These are phyloP conservation scores for Schizonepeta tenuifolia DNA, from an alignment of 257 asterid genomes.

Conservation along the genomic window DNA sequence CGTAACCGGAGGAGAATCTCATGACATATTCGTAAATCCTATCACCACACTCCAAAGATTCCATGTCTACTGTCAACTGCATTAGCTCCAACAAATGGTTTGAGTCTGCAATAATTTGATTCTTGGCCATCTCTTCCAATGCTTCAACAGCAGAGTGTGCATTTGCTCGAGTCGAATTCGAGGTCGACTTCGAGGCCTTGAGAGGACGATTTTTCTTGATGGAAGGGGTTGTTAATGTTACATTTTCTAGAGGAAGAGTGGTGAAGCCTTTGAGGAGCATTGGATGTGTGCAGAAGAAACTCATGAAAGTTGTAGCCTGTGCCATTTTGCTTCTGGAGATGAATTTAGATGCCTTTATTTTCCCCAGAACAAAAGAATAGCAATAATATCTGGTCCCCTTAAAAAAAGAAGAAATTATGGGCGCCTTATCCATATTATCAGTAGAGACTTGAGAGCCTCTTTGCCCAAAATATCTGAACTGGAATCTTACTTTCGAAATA, in stretches of 20 bases:
- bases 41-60: constrained; percentile 33
- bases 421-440: not conserved
- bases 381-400: not conserved
- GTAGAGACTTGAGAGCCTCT: not conserved
- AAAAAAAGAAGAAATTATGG: not conserved
- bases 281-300: not conserved
- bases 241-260: not conserved
- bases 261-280: constrained; percentile 7
- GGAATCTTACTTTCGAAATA: no score
- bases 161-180: constrained; percentile 8
- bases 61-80: constrained; percentile 22
- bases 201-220: not conserved
- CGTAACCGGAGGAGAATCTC: constrained; percentile 36
- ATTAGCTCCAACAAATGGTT: constrained; percentile 30
- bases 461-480: not conserved
- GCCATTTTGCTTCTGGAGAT: not conserved
- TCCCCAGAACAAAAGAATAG: not conserved
- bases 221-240: not conserved
- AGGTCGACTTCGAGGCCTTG: not conserved
- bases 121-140: constrained; percentile 31
- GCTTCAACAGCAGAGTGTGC: constrained; percentile 27
- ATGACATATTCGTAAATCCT: constrained; percentile 34
- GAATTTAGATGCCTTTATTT: not conserved
- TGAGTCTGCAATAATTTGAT: constrained; percentile 32
- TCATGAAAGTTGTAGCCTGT: constrained; percentile 2